Base-by-base conservation (phyloP, 1,139 yeast genomes). In the Magnusiomyces fungicola region DNA sequence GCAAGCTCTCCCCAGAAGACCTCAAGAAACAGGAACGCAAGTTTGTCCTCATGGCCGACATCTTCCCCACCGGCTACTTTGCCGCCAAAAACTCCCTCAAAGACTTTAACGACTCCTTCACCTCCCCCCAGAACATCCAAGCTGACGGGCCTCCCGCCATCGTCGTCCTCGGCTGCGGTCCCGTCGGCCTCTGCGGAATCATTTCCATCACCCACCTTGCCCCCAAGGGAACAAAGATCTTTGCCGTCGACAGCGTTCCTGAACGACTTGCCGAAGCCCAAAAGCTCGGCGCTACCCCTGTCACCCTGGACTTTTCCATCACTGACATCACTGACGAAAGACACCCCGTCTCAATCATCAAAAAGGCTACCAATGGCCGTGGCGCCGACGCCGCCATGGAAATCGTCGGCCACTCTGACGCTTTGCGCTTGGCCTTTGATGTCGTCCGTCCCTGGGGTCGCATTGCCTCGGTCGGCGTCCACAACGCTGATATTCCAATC, bases 51-150 rank as follows among this genome's bases (percentile, higher is more conserved):
- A 77, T 80, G 82, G 80, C 83, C 7, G 86, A 80, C 62, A 80
- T 80, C 49, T 80, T 80, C 62, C 78, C 81, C 36, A 80, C 86
- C 1, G 86, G 83, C 0, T 80, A 76, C 62, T 77, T 73, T 58
- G 84, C 84, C 34, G 78, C 79, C 24, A 60, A 73, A 19, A 75
- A 78, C 55, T 72, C 69, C 53, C 54, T 73, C 29, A 61, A 64
- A 45, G 72, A 74, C 36, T 61, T 71, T 27, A 63, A 71, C 3
- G 40, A 36, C 19, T 14, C 21, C 18, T 58, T 53, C 29, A 56
- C 65, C 39, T 18, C 19, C 16, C 21, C 9, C 5, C 16, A 10
- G 3, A 25, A 23, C 6, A 21, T 7, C 14, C 21, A 12, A 12
- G 21, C 18, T 14, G 40, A 23, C 16, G 40, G 40, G 4, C 46